A percentile compares a stretch with the other conserved stretches of the same genome.
phyloP scores from a whole-genome alignment of 192 early-diverging fungal species.

The Coemansia sp. region DNA sequence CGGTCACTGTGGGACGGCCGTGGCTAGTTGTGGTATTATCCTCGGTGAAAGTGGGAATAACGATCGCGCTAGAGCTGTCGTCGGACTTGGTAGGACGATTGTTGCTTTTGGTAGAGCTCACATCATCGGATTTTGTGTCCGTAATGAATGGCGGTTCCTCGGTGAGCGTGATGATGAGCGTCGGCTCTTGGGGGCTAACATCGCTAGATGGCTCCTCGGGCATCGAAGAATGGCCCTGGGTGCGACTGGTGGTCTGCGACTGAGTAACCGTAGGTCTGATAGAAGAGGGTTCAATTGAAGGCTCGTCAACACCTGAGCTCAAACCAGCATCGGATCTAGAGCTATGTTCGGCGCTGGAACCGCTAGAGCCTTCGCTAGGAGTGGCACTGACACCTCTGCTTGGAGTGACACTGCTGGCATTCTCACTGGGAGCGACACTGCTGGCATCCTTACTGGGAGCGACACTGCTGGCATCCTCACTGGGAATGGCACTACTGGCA shows the following conservation, averaged over 20 bases:
- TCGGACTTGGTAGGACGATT: not conserved
- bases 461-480: not conserved
- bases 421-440: not conserved
- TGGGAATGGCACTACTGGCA: not conserved
- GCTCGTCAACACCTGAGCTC: too few relatives aligned
- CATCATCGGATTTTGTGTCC: not conserved
- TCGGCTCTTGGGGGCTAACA: not conserved
- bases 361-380: too few relatives aligned
- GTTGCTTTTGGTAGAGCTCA: not conserved
- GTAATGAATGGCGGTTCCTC: constrained; percentile 3
- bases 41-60: too few relatives aligned
- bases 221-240: not conserved
- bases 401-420: not conserved
- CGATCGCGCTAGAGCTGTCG: not conserved
- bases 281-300: too few relatives aligned
- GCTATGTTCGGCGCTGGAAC: too few relatives aligned
- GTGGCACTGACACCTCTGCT: too few relatives aligned
- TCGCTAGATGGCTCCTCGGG: not conserved
- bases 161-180: not conserved
- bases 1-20: too few relatives aligned
- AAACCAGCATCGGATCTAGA: too few relatives aligned
- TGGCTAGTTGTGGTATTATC: too few relatives aligned
- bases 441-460: not conserved
- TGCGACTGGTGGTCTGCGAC: not conserved
- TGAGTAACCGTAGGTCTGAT: not conserved